Percentiles rank a stretch among this genome's conserved stretches.
These are phyloP conservation scores for Teunomyces panamensis DNA, from an alignment of 805 yeast species.

Conservation along the genomic window DNA sequence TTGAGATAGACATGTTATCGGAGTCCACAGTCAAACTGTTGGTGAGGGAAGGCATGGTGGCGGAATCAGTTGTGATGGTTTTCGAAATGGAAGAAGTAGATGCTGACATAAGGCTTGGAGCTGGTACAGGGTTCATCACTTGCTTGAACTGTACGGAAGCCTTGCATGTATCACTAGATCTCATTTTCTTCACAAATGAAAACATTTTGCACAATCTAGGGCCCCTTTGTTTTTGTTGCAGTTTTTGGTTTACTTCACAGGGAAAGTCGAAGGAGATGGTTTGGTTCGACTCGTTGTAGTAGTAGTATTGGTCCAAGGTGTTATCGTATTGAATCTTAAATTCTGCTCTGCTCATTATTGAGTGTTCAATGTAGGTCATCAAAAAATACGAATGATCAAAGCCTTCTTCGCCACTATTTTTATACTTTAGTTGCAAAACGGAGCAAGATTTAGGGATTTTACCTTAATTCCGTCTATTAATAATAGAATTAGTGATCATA, in stretches of 20 bases:
- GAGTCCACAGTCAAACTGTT: background rate
- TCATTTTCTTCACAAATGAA: background rate
- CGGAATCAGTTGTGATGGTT: background rate
- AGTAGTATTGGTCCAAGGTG: constrained; percentile 13
- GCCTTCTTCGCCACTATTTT: background rate
- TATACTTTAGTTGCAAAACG: background rate
- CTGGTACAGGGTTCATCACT: background rate
- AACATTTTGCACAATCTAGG: constrained; percentile 1
- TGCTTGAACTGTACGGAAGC: background rate
- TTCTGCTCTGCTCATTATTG: background rate
- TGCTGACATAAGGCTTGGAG: background rate
- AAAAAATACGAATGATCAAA: background rate
- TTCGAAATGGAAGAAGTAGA: background rate
- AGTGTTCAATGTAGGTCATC: no score
- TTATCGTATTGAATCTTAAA: constrained; percentile 13
- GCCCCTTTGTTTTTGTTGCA: background rate
- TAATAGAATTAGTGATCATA: background rate
- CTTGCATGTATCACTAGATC: background rate
- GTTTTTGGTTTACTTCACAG: constrained; percentile 9
- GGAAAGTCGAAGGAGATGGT: constrained; percentile 13
- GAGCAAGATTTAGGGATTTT: background rate
- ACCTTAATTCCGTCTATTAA: background rate
- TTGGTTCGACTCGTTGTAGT: constrained; percentile 10
- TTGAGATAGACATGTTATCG: background rate
- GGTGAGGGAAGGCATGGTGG: background rate